Evolutionary conservation across 225 moss, liverwort and hornwort species (phyloP), one percentile per base, ranked within the genome.

Genomic region (Thuidium tamariscinum): DNA sequence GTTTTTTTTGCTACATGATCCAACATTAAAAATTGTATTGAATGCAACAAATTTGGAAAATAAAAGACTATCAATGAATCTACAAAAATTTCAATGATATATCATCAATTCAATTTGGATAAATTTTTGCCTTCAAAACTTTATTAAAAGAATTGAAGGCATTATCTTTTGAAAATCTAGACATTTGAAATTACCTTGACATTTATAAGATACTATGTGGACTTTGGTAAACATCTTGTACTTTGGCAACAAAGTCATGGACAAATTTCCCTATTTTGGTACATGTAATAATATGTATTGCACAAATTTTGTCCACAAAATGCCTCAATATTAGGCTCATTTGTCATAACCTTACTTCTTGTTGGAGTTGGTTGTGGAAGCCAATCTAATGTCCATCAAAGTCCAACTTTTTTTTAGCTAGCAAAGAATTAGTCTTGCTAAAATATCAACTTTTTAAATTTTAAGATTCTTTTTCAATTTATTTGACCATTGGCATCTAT

Each of bases 271-370:
- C 5, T 42, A 70, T 27, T 16, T 26, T 42, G 42, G 9, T 70
- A 9, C 16, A 16, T 15, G 5, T 14, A 2, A 41, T 69, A 15
- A 14, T 42, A 27, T 42, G 5, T 27, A 67, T 67, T 70, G 14
- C 5, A 5, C 9, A 27, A 16, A 39, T 7, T 42, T 70, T 0
- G 0, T 42, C 4, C 0, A 41, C 16, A 42, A 9, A 42, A 16
- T 42, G 5, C 9, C 9, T 27, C n/a, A n/a, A n/a, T 70, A 9
- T 16, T 42, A 26, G 26, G 42, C 1, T 69, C 8, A 69, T 14
- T 25, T 41, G 15, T 39, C 25, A 23, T 23, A 39, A 15, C 9
- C 9, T 70, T 16, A 70, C 4, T 8, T 70, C 26, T 26, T 42
- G 1, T 70, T 70, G 16, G 9, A 42, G 9, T 42, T 42, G 26